Base-by-base conservation (phyloP, 208 protist genomes). In the Acanthamoeba castellanii region DNA sequence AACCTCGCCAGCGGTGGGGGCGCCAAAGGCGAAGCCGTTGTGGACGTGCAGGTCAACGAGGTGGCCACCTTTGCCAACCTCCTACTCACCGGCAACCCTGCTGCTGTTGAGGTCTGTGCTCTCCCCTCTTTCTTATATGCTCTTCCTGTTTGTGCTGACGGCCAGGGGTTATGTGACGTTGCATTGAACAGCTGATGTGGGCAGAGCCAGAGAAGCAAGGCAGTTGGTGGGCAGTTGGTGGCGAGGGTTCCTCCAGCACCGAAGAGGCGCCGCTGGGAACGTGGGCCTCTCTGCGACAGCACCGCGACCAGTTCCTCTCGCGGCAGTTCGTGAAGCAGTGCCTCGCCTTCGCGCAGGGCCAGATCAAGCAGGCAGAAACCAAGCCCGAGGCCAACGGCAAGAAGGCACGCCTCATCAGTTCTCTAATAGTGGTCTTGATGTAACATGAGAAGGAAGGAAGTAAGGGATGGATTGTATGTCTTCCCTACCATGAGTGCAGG, bases 301-400 rank as follows among this genome's bases (percentile, higher is more conserved):
- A 85, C 22, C 34, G 76, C 30, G 76, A 59, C 45, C 52, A 20
- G 25, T 85, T 85, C 22, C 76, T 85, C 47, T 57, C 76, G 22
- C 34, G 76, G 45, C 76, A 85, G 76, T 85, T 85, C 25, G 45
- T 85, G 45, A 85, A 85, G 76, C 76, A 85, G 76, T 85, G 76
- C 45, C 47, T 85, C 13, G 76, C 76, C 42, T 85, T 85, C 14
- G 76, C 76, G 42, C 76, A 85, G 45, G 76, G 76, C 20, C 76
- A 85, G 47, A 85, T 85, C 76, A 85, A 85, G 47, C 76, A 85
- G 45, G 76, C 76, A 27, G 76, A 85, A 57, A 59, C 37, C 47
- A 85, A 85, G 76, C 76, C 76, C 45, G 76, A 59, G 45, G 45
- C 47, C 45, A 85, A 85, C 76, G 76, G 76, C 14, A 85, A 85